Evolutionary conservation across 202 grass and related monocot genomes (phyloP), one percentile per base, ranked within the genome.

Genomic region (Schoenoplectus triqueter): DNA sequence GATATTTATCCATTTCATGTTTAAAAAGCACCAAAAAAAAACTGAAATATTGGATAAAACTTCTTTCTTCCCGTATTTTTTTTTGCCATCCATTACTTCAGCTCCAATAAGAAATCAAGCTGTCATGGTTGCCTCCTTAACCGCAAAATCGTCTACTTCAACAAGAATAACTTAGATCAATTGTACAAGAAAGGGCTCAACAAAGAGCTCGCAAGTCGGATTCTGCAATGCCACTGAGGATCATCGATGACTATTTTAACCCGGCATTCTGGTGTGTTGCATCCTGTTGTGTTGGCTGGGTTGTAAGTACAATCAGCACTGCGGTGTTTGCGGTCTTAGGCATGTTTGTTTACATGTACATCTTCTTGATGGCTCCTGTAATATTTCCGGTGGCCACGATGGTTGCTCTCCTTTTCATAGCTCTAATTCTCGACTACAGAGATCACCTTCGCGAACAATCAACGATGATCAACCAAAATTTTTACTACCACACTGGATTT

Each of bases 291-390:
- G 7, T 73, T 20, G 69, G 69, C n/a, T 73, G 69, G 44, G 45
- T 73, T 10, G 15, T 73, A 6, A 20, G 69, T 45, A 73, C 69
- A 10, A 20, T 73, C 6, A n/a, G 14, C n/a, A 50, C 6, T 1
- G 45, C 69, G 1, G 44, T 73, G 15, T 73, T 73, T 50, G 15
- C 69, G 2, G 7, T 19, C 2, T 73, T 73, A 50, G 69, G 69
- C 45, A 50, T 73, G 69, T 50, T 51, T 73, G 18, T 73, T n/a
- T 73, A 45, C 47, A 73, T 73, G 70, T 73, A 73, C 70, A 51
- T 51, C 18, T 5, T 73, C 15, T 4, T 73, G 46, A 51, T 51
- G 46, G 17, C 47, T 49, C 70, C 70, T 10, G 3, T 51, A 51
- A 21, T 51, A 73, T 52, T 73, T 20, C 47, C 46, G 8, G 2